Percentiles rank a stretch among this genome's conserved stretches.
These are phyloP conservation scores for Candida michaelii DNA, from an alignment of 805 yeast genomes.

Conservation along the genomic window DNA sequence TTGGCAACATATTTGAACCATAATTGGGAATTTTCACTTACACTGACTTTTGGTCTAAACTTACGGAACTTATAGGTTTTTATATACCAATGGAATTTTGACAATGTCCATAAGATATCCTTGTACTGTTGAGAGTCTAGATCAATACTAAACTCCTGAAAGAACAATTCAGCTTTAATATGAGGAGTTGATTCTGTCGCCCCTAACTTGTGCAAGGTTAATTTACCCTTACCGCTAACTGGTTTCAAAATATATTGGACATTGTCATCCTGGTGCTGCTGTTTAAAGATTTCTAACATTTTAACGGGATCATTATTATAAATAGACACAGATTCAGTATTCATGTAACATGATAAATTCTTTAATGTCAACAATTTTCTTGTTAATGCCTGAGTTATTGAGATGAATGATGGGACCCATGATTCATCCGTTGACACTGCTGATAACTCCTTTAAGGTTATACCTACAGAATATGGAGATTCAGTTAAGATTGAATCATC, in stretches of 20 bases:
- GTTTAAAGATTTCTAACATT: slow-evolving; percentile 45
- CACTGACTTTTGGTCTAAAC: slow-evolving; percentile 59
- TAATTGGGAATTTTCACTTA: slow-evolving; percentile 62
- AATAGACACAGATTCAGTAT: slow-evolving; percentile 59
- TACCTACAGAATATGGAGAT: slow-evolving; percentile 76
- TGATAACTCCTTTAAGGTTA: slow-evolving; percentile 80
- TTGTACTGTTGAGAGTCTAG: slow-evolving; percentile 83
- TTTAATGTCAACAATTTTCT: slow-evolving; percentile 76
- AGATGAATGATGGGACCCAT: slow-evolving; percentile 85
- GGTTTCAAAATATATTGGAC: slow-evolving; percentile 73
- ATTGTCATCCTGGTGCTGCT: slow-evolving; percentile 9
- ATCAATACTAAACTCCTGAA: slow-evolving; percentile 86
- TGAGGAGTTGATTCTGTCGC: slow-evolving; percentile 69
- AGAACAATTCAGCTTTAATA: slow-evolving; percentile 69
- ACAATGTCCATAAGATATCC: slow-evolving; percentile 76
- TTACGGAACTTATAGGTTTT: slow-evolving; percentile 74
- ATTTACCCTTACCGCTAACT: slow-evolving; percentile 82
- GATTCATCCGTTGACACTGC: slow-evolving; percentile 85
- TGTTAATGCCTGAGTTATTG: slow-evolving; percentile 64
- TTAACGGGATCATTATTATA: slow-evolving; percentile 48
- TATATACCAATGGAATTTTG: slow-evolving; percentile 74
- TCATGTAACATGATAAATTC: slow-evolving; percentile 79
- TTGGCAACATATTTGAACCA: slow-evolving; percentile 84
- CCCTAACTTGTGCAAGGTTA: slow-evolving; percentile 77
- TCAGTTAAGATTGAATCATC: slow-evolving; percentile 72